phyloP scores from a whole-genome alignment of 768 basidiomycete genomes.

The Lactarius deliciosus region DNA sequence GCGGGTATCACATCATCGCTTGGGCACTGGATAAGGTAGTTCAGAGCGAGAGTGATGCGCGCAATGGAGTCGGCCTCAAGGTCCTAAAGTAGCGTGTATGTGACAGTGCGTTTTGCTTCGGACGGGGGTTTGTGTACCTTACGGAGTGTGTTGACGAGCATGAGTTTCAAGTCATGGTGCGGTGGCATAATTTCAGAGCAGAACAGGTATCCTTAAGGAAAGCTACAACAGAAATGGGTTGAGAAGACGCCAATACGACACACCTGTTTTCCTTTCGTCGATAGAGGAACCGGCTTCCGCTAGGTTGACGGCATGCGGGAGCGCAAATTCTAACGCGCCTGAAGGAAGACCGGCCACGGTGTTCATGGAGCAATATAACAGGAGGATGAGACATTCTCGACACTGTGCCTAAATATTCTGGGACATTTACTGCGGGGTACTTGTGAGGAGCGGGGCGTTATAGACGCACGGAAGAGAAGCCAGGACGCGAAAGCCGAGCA shows the following conservation, averaged over 20 bases:
- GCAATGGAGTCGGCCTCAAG: constrained; percentile 57
- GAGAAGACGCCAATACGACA: background rate
- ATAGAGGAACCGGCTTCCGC: constrained; percentile 65
- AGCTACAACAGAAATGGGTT: background rate
- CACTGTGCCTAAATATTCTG: constrained; percentile 51
- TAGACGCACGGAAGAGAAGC: constrained; percentile 54
- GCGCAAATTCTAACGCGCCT: constrained; percentile 64
- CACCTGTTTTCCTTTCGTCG: constrained; percentile 69
- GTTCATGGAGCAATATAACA: constrained; percentile 67
- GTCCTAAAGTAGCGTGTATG: constrained; percentile 51
- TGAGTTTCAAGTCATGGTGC: constrained; percentile 69
- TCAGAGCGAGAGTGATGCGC: constrained; percentile 70
- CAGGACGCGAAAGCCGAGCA: constrained; percentile 49
- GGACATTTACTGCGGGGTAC: constrained; percentile 5
- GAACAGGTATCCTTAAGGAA: constrained; percentile 66
- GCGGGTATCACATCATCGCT: constrained; percentile 75
- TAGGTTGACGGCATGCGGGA: constrained; percentile 73
- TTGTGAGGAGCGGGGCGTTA: background rate
- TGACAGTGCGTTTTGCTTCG: background rate
- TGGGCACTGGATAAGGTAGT: constrained; percentile 60
- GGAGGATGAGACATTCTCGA: constrained; percentile 63
- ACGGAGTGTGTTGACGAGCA: constrained; percentile 83
- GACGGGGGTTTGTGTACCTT: constrained; percentile 49
- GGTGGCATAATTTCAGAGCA: constrained; percentile 70
- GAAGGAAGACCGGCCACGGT: constrained; percentile 42